Evolutionary conservation across 441 rosid species (phyloP).

Genomic region (Adansonia madagascariensis): DNA sequence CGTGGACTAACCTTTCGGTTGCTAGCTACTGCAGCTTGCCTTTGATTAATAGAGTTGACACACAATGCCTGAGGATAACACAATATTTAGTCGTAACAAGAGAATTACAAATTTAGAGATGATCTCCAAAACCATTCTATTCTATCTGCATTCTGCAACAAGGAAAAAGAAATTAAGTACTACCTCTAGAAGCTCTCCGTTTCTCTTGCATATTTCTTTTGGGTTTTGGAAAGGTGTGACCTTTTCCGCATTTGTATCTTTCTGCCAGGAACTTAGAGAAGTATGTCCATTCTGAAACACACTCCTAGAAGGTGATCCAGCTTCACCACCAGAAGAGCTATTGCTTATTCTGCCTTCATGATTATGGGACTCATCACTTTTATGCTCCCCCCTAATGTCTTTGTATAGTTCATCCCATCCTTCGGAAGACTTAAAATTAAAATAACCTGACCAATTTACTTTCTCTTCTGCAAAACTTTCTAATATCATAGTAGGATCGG

Average conservation of each 20-base stretch:
- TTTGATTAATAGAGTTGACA: slow-evolving; percentile 67
- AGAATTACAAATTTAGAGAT: slow-evolving; percentile 25
- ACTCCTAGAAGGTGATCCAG: slow-evolving; percentile 45
- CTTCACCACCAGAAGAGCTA: slow-evolving; percentile 42
- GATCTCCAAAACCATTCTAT: slow-evolving; percentile 16
- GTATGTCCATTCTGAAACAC: slow-evolving; percentile 47
- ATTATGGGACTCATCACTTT: slow-evolving; percentile 38
- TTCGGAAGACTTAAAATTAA: slow-evolving; percentile 43
- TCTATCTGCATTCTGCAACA: slow-evolving; percentile 16
- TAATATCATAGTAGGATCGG: slow-evolving; percentile 62
- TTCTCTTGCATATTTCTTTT: slow-evolving; percentile 75
- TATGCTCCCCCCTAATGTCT: slow-evolving; percentile 44
- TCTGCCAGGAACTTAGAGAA: slow-evolving; percentile 60
- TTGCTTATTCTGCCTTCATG: slow-evolving; percentile 44
- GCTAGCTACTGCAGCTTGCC: slow-evolving; percentile 86
- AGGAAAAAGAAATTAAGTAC: slow-evolving; percentile 28
- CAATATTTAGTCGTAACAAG: slow-evolving; percentile 27
- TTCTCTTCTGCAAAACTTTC: slow-evolving; percentile 67
- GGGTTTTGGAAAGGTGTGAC: slow-evolving; percentile 58
- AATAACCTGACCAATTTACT: slow-evolving; percentile 51
- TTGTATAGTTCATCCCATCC: slow-evolving; percentile 65
- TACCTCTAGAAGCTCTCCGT: slow-evolving; percentile 95
- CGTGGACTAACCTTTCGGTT: slow-evolving; percentile 77
- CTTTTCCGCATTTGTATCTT: slow-evolving; percentile 44
- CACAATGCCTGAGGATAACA: slow-evolving; percentile 77